Evolutionary conservation across 306 rosid species (phyloP), one percentile per base, ranked within the genome.

Genomic region (Vigna angularis): DNA sequence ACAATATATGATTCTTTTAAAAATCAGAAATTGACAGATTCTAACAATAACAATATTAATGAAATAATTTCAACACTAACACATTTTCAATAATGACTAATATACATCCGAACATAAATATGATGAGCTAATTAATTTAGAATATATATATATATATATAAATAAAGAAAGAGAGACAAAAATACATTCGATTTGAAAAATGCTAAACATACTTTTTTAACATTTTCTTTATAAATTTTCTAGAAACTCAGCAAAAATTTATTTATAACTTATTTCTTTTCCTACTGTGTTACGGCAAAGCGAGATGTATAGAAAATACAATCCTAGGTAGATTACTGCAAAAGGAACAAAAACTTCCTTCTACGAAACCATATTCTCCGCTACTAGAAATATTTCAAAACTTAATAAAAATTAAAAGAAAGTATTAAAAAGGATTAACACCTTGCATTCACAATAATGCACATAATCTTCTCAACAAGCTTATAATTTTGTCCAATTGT

Each of bases 61-160:
- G 2, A 66, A 55, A 51, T 51, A 62, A 59, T 40, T 47, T 69
- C 38, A 62, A 74, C 71, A 26, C 15, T 55, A 67, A 34, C 38
- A 9, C 20, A 70, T 66, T 40, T 5, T 42, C 28, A 72, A 77
- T 16, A 49, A 24, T 75, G 76, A 68, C 58, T 32, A 36, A 68
- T 28, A 20, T 55, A 6, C 9, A 51, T 79, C 3, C 30, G 38
- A 20, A 24, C 55, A 52, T 22, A 36, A 67, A 73, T 63, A 76
- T 53, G 42, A 76, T 53, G 18, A 30, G 32, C 18, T 32, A 76
- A 53, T 11, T 72, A 51, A 53, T 3, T 3, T 30, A 14, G 13
- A 7, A 62, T 45, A 50, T 30, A 30, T 55, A 9, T 20, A 48
- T 48, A 48, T 48, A 48, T 13, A 13, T 14, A 24, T 24, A 26